A percentile compares a stretch with the other conserved stretches of the same genome.
Evolutionary conservation across 805 yeast genomes (phyloP).

Genomic region (Teunomyces panamensis): DNA sequence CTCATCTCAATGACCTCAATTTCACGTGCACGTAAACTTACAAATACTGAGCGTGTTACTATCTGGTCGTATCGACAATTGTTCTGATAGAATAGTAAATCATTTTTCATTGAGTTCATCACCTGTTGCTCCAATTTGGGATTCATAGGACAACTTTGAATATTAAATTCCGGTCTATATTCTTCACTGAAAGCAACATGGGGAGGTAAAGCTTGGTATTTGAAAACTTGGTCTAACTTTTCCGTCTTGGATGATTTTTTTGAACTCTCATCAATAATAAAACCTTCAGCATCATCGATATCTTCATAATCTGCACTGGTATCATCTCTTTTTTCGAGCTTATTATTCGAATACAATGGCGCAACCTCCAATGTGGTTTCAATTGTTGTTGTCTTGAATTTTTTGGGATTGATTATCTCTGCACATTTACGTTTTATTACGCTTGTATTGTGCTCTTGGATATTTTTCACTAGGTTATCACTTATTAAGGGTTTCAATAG

Average conservation of each 20-base stretch:
- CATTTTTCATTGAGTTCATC: constrained; percentile 51
- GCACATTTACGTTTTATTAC: constrained; percentile 21
- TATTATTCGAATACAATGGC: not conserved
- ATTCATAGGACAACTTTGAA: constrained; percentile 55
- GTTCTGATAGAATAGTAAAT: constrained; percentile 42
- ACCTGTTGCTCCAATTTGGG: constrained; percentile 51
- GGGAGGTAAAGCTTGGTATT: constrained; percentile 19
- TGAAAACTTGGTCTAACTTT: not conserved
- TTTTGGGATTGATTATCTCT: constrained; percentile 18
- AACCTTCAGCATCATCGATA: constrained; percentile 6
- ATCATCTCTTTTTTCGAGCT: not conserved
- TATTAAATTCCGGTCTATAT: constrained; percentile 48
- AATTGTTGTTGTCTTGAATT: not conserved
- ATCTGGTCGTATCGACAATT: constrained; percentile 30
- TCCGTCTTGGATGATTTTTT: constrained; percentile 7
- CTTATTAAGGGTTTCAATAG: constrained; percentile 19
- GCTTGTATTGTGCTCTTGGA: constrained; percentile 17
- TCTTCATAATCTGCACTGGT: constrained; percentile 2
- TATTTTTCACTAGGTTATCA: constrained; percentile 15
- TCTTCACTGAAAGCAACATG: constrained; percentile 47
- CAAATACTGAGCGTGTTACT: constrained; percentile 35
- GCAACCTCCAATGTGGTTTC: constrained; percentile 4
- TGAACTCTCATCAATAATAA: constrained; percentile 10
- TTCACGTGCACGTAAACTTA: constrained; percentile 45
- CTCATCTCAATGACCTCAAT: constrained; percentile 43